A percentile compares a stretch with the other conserved stretches of the same genome.
phyloP scores from a whole-genome alignment of 2,329 filamentous ascomycete genomes.

The Leptosphaerulina australis region DNA sequence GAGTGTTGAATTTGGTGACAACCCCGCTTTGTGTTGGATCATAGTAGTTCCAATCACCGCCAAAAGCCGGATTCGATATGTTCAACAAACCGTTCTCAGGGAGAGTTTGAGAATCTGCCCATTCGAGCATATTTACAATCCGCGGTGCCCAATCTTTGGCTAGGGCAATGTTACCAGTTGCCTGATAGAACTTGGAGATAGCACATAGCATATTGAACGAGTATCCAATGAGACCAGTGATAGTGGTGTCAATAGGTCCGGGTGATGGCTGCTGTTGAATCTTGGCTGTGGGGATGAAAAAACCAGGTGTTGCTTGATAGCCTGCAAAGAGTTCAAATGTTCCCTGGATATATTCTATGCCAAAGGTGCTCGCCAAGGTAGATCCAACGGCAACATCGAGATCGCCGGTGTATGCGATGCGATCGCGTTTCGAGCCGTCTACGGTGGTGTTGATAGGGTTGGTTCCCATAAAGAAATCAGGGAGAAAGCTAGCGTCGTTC shows the following conservation, averaged over 20 bases:
- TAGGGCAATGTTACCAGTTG: slow-evolving; percentile 36
- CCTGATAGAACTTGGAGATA: slow-evolving; percentile 35
- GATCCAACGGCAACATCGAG: slow-evolving; percentile 38
- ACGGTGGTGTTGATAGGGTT: slow-evolving; percentile 44
- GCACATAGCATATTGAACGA: slow-evolving; percentile 43
- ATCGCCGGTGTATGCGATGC: slow-evolving; percentile 44
- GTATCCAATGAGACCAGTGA: slow-evolving; percentile 47
- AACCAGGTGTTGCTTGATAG: slow-evolving; percentile 38
- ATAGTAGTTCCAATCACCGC: slow-evolving; percentile 48
- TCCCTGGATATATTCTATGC: slow-evolving; percentile 32
- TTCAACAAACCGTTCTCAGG: slow-evolving; percentile 29
- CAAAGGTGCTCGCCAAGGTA: slow-evolving; percentile 38
- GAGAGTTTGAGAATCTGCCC: slow-evolving; percentile 41
- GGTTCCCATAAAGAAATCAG: slow-evolving; percentile 46
- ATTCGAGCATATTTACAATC: slow-evolving; percentile 43
- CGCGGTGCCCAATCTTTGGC: slow-evolving; percentile 36
- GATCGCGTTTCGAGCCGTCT: slow-evolving; percentile 47
- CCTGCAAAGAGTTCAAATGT: slow-evolving; percentile 39
- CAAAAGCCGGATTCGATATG: slow-evolving; percentile 34
- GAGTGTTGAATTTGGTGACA: slow-evolving; percentile 42
- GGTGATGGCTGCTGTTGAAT: slow-evolving; percentile 38
- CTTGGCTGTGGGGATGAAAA: slow-evolving; percentile 44
- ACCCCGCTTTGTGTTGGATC: slow-evolving; percentile 39
- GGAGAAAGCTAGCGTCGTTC: slow-evolving; percentile 34
- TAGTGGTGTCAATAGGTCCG: slow-evolving; percentile 24